Evolutionary conservation across 805 yeast species (phyloP).

Genomic region (Teunomyces gatunensis): DNA sequence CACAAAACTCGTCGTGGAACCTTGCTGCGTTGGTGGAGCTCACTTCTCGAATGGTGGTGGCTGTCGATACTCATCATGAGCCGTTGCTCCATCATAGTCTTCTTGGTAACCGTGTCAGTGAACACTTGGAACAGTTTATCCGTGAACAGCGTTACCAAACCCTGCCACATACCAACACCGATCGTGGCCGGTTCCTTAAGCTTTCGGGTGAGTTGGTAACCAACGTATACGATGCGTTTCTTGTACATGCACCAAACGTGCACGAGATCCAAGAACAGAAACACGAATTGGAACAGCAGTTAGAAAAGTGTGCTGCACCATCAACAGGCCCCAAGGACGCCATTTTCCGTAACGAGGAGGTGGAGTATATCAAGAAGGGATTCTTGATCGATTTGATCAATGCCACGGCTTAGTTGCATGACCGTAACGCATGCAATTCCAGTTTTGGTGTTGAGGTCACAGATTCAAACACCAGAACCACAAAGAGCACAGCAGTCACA

Average conservation of each 20-base stretch:
- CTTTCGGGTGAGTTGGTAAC: conserved; percentile 18
- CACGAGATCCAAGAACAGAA: conserved; percentile 1
- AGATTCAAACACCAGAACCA: conserved; percentile 39
- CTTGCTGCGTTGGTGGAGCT: conserved; percentile 11
- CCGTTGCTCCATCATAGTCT: conserved; percentile 16
- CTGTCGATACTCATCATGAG: background rate
- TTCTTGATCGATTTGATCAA: conserved; percentile 19
- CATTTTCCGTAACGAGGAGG: conserved; percentile 18
- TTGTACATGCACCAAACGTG: conserved; percentile 5
- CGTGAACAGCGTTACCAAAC: background rate
- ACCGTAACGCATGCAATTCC: background rate
- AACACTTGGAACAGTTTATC: conserved; percentile 9
- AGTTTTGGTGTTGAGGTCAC: conserved; percentile 24
- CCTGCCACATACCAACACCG: background rate
- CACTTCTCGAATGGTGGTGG: conserved; percentile 7
- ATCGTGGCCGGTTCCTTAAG: conserved; percentile 19
- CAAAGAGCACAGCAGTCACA: conserved; percentile 30
- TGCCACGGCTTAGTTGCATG: background rate
- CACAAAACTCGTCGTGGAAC: conserved; percentile 2
- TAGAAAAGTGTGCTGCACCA: background rate
- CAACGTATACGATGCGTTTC: conserved; percentile 13
- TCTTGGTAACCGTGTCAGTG: conserved; percentile 10
- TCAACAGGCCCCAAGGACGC: conserved; percentile 6
- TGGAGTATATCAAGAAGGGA: conserved; percentile 19
- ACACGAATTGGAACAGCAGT: conserved; percentile 6